Conservation (phyloP, 805 yeast species). For the Myxozyma udenii region DNA sequence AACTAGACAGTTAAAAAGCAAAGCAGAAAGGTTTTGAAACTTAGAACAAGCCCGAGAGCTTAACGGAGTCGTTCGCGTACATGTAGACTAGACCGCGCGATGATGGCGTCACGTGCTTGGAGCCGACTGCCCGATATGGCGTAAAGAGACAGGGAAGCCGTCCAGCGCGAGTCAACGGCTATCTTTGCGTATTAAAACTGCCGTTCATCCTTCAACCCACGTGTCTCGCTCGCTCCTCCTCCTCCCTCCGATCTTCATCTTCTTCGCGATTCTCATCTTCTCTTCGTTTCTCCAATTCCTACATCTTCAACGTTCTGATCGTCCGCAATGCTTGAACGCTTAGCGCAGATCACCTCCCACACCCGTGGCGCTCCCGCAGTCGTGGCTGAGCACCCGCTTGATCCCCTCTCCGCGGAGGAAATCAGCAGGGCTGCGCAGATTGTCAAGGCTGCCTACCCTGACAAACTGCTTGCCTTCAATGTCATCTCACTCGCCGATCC, state of each 20-base stretch:
- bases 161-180: too few relatives aligned
- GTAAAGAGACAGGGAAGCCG: too few relatives aligned
- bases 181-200: too few relatives aligned
- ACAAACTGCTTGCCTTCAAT: constrained; percentile 52
- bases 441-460: constrained; percentile 49
- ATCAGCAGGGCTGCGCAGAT: constrained; percentile 55
- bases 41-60: too few relatives aligned
- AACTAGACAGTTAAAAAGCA: too few relatives aligned
- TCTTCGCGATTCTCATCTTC: too few relatives aligned
- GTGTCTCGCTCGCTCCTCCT: neutral
- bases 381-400: constrained; percentile 35
- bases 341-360: constrained; percentile 27
- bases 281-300: neutral
- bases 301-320: neutral
- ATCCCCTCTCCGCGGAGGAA: constrained; percentile 65
- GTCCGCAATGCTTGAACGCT: constrained; percentile 21
- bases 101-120: too few relatives aligned
- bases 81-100: too few relatives aligned
- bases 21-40: too few relatives aligned
- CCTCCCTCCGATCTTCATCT: too few relatives aligned
- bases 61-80: too few relatives aligned
- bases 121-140: too few relatives aligned
- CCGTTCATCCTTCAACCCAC: neutral
- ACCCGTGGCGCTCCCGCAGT: constrained; percentile 19
- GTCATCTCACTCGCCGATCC: constrained; percentile 73